phyloP scores from a whole-genome alignment of 768 basidiomycete genomes.

The Pholiota molesta region DNA sequence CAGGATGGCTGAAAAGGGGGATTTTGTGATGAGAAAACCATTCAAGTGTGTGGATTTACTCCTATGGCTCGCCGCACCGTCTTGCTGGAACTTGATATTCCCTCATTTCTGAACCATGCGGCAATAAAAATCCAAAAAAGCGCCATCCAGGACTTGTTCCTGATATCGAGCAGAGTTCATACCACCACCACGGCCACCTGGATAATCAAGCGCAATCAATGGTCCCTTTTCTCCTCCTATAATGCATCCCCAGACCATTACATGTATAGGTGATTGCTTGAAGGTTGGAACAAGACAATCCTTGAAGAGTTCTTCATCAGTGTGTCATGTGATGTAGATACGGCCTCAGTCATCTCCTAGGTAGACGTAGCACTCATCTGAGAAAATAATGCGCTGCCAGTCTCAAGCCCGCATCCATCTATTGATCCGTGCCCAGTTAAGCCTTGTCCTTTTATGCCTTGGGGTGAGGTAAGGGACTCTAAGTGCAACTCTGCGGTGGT shows the following conservation, averaged over 20 bases:
- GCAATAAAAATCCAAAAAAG: constrained; percentile 21
- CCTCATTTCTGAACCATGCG: constrained; percentile 11
- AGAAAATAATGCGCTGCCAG: constrained; percentile 21
- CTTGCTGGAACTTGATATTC: constrained; percentile 29
- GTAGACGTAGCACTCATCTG: constrained; percentile 31
- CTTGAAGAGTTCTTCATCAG: constrained; percentile 25
- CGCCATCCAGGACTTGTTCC: constrained; percentile 29
- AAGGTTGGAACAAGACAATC: constrained; percentile 28
- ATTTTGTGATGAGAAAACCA: constrained; percentile 28
- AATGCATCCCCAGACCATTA: constrained; percentile 36
- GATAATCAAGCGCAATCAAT: constrained; percentile 31
- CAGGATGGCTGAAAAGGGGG: constrained; percentile 28
- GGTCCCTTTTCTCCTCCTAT: constrained; percentile 26
- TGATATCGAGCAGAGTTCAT: constrained; percentile 25
- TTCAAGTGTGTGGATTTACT: constrained; percentile 21
- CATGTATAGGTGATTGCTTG: constrained; percentile 27
- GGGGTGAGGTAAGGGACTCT: background rate
- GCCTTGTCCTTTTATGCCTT: background rate
- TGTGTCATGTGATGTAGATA: constrained; percentile 27
- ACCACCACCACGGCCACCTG: constrained; percentile 27
- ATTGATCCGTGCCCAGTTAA: background rate
- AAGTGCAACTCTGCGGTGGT: background rate
- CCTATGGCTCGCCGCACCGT: constrained; percentile 26
- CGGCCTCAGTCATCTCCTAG: constrained; percentile 22
- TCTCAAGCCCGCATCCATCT: background rate